A percentile compares a stretch with the other conserved stretches of the same genome.
phyloP scores from a whole-genome alignment of 495 filamentous ascomycete species.

The Xanthoparmelia taractica region DNA sequence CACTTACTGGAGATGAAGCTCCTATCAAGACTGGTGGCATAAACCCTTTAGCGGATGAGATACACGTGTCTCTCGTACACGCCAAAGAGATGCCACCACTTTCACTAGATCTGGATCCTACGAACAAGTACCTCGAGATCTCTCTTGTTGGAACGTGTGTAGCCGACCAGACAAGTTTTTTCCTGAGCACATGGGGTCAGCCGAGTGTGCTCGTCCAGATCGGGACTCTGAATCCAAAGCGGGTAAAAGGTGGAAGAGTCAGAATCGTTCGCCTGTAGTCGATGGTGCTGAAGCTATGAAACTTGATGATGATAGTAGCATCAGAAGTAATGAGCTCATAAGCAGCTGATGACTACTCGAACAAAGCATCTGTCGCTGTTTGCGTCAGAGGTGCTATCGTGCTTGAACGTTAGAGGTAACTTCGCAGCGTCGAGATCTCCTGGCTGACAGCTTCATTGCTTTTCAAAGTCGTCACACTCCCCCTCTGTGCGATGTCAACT shows the following conservation, averaged over 20 bases:
- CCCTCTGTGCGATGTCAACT: conserved; percentile 55
- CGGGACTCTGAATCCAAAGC: conserved; percentile 61
- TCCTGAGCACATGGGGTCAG: conserved; percentile 87
- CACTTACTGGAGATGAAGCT: conserved; percentile 60
- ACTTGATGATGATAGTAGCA: conserved; percentile 52
- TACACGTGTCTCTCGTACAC: conserved; percentile 59
- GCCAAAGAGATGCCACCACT: conserved; percentile 70
- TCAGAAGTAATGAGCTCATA: conserved; percentile 60
- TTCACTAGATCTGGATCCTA: conserved; percentile 67
- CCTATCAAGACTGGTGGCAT: conserved; percentile 58
- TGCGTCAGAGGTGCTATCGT: not conserved
- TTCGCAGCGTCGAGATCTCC: conserved; percentile 23
- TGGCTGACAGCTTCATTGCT: conserved; percentile 63
- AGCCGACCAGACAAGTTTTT: conserved; percentile 66
- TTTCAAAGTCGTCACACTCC: conserved; percentile 65
- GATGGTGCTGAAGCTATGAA: conserved; percentile 60
- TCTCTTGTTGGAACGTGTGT: conserved; percentile 68
- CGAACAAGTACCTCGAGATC: conserved; percentile 57
- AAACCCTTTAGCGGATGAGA: conserved; percentile 55
- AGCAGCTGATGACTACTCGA: conserved; percentile 37
- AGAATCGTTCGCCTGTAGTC: conserved; percentile 61
- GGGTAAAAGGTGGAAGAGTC: conserved; percentile 42
- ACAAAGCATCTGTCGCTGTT: not conserved
- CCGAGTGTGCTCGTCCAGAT: conserved; percentile 70
- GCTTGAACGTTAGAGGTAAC: not conserved